Evolutionary conservation across 140 eudicot genomes (phyloP).

Genomic region (Oenanthe javanica): DNA sequence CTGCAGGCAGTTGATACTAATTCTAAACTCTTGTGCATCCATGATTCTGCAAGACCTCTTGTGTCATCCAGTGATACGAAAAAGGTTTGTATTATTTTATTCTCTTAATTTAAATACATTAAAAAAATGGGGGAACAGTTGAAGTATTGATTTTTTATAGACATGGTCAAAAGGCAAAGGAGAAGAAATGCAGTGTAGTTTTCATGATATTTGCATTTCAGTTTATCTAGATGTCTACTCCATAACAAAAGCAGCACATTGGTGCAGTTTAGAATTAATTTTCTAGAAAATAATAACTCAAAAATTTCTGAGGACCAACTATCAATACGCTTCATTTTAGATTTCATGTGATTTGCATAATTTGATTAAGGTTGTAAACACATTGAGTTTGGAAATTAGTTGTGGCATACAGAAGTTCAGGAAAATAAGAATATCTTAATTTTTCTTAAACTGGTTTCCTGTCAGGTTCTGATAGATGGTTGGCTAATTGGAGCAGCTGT

Average conservation of each 20-base stretch:
- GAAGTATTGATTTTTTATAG: not conserved
- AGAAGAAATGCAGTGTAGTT: not conserved
- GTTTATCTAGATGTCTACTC: not conserved
- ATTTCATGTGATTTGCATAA: not conserved
- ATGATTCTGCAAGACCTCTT: constrained; percentile 98
- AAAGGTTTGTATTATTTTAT: constrained; percentile 46
- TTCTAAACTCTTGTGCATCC: constrained; percentile 84
- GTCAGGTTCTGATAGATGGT: constrained; percentile 79
- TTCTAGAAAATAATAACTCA: not conserved
- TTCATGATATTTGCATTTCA: not conserved
- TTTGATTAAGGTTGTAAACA: not conserved
- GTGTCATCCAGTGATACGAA: constrained; percentile 55
- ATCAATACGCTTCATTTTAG: not conserved
- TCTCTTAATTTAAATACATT: not conserved
- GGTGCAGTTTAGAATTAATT: not conserved
- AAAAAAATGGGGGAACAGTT: not conserved
- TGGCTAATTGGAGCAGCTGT: constrained; percentile 88
- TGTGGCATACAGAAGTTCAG: not conserved
- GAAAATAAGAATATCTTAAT: not conserved
- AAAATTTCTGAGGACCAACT: not conserved
- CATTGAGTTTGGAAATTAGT: not conserved
- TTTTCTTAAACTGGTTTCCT: constrained; percentile 11
- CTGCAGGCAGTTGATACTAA: constrained; percentile 55
- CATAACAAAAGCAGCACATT: not conserved
- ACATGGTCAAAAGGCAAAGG: not conserved